Base-by-base conservation (phyloP, 2,329 filamentous ascomycete species). In the Teratosphaeriaceae sp. region DNA sequence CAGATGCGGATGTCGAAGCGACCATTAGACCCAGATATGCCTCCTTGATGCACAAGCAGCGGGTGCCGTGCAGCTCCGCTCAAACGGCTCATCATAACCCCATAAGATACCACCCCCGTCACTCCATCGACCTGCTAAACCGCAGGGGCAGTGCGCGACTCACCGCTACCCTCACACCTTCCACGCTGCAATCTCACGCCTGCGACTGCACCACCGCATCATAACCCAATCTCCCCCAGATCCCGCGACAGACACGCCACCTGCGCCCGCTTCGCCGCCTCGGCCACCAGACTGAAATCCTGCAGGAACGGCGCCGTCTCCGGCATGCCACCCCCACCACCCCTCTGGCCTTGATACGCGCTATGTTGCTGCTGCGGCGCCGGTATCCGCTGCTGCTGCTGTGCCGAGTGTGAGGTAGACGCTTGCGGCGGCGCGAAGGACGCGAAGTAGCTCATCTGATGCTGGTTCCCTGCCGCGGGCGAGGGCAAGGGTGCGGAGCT, bases 221-320 rank as follows among this genome's bases (percentile, higher is more conserved):
- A 60, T 29, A 62, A 42, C 41, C 77, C 79, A 58, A 85, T 75
- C 50, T 80, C 78, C 58, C 87, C 88, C 60, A 97, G 75, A 65
- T 96, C 90, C 49, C 89, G 77, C 74, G 89, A 85, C 62, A 96
- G 72, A 58, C 88, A 81, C 31, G 87, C 87, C 74, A 96, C 85
- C 66, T 96, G 88, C 8, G 90, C 90, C 31, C 89, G 76, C 68
- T 94, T 95, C 33, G 88, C 90, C 2, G 90, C 90, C 71, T 97
- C 90, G 26, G 89, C 89, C 31, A 96, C 77, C 22, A 96, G 77
- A 45, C 78, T 90, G 59, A 90, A 86, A 65, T 94, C 84, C 56
- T 82, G 80, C 47, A 94, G 74, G 60, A 88, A 88, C 3, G 73
- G 73, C 8, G 73, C 71, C 1, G 76, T 78, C 56, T 71, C 69